A percentile compares a stretch with the other conserved stretches of the same genome.
These are phyloP conservation scores for Saturnispora serradocipensis DNA, from an alignment of 805 yeast species.

Conservation along the genomic window DNA sequence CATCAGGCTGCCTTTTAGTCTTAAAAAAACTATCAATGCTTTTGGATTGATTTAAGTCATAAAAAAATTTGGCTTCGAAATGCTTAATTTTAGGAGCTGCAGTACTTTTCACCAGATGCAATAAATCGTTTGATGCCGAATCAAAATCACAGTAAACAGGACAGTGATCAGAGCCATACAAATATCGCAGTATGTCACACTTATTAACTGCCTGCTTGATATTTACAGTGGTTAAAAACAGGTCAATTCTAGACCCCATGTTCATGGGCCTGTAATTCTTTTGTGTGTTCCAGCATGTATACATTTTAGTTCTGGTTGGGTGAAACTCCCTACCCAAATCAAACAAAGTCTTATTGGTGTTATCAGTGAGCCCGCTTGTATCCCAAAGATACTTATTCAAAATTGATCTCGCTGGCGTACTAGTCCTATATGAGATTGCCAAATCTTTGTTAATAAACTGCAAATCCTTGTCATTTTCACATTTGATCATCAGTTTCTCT, in stretches of 20 bases:
- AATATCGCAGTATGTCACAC: slow-evolving; percentile 47
- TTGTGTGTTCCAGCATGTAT: slow-evolving; percentile 87
- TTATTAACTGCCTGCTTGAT: slow-evolving; percentile 33
- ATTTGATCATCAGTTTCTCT: slow-evolving; percentile 25
- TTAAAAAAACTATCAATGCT: slow-evolving; percentile 27
- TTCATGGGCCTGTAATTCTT: slow-evolving; percentile 70
- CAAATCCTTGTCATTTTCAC: slow-evolving; percentile 21
- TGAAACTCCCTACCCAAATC: slow-evolving; percentile 53
- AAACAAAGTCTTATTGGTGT: slow-evolving; percentile 35
- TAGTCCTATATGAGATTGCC: slow-evolving; percentile 29
- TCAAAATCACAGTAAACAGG: slow-evolving; percentile 72
- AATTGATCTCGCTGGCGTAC: slow-evolving; percentile 34
- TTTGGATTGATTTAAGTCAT: slow-evolving; percentile 28
- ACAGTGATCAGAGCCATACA: slow-evolving; percentile 91
- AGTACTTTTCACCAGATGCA: neutral
- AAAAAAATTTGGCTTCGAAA: slow-evolving; percentile 47
- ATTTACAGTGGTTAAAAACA: slow-evolving; percentile 44
- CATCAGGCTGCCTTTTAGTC: slow-evolving; percentile 1
- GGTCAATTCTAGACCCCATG: slow-evolving; percentile 83
- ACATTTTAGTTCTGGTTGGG: slow-evolving; percentile 54
- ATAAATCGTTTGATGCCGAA: slow-evolving; percentile 2
- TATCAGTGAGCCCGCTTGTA: slow-evolving; percentile 19
- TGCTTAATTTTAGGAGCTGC: slow-evolving; percentile 19
- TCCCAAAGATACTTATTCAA: slow-evolving; percentile 36
- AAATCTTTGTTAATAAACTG: slow-evolving; percentile 27